A percentile compares a stretch with the other conserved stretches of the same genome.
Evolutionary conservation across 495 filamentous ascomycete genomes (phyloP).

Genomic region (Penicillium taxi): DNA sequence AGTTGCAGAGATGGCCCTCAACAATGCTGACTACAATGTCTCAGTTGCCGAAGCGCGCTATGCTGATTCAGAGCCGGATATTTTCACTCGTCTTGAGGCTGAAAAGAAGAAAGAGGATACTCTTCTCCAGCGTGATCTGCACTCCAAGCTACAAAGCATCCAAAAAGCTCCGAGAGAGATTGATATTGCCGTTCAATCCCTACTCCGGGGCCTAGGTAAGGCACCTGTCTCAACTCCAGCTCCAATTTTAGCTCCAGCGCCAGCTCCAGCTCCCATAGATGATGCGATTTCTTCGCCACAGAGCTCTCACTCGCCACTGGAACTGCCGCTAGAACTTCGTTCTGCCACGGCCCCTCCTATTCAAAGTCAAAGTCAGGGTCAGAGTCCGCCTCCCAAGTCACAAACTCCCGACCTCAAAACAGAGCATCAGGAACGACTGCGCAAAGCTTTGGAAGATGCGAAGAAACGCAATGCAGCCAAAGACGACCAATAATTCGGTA

Average conservation of each 20-base stretch:
- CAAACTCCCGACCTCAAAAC: conserved; percentile 19
- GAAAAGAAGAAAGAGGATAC: conserved; percentile 48
- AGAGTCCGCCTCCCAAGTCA: conserved; percentile 3
- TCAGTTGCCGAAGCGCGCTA: conserved; percentile 46
- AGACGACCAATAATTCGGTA: conserved; percentile 12
- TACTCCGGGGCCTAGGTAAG: conserved; percentile 26
- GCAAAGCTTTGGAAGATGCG: conserved; percentile 41
- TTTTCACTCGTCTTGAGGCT: conserved; percentile 36
- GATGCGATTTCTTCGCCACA: not conserved
- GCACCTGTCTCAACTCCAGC: conserved; percentile 19
- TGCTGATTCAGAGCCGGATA: conserved; percentile 34
- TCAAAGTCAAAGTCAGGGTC: conserved; percentile 5
- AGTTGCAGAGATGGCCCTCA: conserved; percentile 41
- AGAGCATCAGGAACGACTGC: conserved; percentile 39
- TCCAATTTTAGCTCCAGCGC: conserved; percentile 4
- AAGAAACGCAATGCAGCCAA: conserved; percentile 44
- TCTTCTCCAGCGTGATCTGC: conserved; percentile 38
- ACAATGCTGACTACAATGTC: conserved; percentile 46
- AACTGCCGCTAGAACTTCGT: conserved; percentile 8
- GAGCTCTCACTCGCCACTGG: not conserved
- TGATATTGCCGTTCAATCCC: conserved; percentile 20
- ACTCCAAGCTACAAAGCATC: conserved; percentile 42
- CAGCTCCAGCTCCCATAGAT: not conserved
- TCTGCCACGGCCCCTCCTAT: conserved; percentile 6
- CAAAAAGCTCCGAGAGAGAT: conserved; percentile 34